phyloP scores from a whole-genome alignment of 2,329 filamentous ascomycete genomes.

The Harringtonia aguacate region DNA sequence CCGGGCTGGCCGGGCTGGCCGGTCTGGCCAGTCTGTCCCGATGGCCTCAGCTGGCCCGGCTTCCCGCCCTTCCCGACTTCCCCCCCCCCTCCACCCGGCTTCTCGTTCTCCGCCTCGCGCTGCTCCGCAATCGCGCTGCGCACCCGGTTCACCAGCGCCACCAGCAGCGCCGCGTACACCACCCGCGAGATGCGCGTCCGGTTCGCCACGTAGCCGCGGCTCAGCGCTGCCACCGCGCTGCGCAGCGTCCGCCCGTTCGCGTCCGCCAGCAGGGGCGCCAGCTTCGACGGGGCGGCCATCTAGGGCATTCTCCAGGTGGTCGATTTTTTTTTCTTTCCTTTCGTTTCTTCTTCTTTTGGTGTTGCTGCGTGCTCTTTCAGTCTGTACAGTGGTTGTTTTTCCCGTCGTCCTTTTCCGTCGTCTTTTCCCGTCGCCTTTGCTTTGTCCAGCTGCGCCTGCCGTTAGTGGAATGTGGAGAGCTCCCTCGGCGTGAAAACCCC shows the following conservation, averaged over 20 bases:
- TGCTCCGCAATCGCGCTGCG: constrained; percentile 89
- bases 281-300: constrained; percentile 56
- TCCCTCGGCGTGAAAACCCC: neutral
- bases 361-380: too few relatives aligned
- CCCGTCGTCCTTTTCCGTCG: too few relatives aligned
- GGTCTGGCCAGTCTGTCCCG: constrained; percentile 18
- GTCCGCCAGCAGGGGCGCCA: constrained; percentile 36
- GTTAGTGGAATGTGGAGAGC: neutral
- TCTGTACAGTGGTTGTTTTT: too few relatives aligned
- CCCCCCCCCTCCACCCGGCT: constrained; percentile 44
- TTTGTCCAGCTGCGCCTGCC: too few relatives aligned
- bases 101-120: constrained; percentile 67
- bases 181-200: constrained; percentile 73
- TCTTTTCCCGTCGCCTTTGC: too few relatives aligned
- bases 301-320: too few relatives aligned
- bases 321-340: too few relatives aligned
- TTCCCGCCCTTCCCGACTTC: constrained; percentile 12
- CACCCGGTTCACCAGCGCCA: constrained; percentile 75
- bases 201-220: constrained; percentile 64
- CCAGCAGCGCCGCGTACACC: constrained; percentile 72
- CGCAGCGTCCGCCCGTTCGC: constrained; percentile 53
- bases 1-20: constrained; percentile 53
- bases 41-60: neutral
- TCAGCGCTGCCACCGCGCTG: constrained; percentile 54
- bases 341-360: too few relatives aligned